Evolutionary conservation across 148 eudicot species (phyloP).

Genomic region (Vaccinium corymbosum): DNA sequence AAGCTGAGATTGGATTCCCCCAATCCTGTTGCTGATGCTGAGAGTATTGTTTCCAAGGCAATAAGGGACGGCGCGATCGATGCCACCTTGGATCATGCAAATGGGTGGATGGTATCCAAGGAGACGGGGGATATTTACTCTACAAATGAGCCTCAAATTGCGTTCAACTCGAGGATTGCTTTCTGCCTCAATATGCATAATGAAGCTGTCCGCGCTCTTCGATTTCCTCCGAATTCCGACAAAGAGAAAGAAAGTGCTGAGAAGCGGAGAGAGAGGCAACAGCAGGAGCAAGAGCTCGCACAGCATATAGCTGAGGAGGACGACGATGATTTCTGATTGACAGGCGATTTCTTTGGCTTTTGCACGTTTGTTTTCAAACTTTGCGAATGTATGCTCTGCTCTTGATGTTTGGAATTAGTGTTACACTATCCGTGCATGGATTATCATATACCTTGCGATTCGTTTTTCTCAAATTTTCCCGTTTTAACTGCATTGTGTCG

Average conservation of each 20-base stretch:
- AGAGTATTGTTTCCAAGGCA: conserved; percentile 87
- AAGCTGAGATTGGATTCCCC: conserved; percentile 81
- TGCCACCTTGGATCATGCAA: conserved; percentile 80
- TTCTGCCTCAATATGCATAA: conserved; percentile 96
- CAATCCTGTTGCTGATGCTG: conserved; percentile 91
- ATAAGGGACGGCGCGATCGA: conserved; percentile 94
- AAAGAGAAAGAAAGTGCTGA: conserved; percentile 90
- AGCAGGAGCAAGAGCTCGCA: conserved; percentile 95
- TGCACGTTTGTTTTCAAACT: not conserved
- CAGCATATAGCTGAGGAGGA: conserved; percentile 95
- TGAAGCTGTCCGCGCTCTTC: conserved; percentile 81
- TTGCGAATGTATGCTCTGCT: not conserved
- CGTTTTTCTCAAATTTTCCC: not conserved
- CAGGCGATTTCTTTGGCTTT: not conserved
- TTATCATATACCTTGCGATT: not conserved
- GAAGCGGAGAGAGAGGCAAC: conserved; percentile 93
- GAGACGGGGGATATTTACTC: conserved; percentile 94
- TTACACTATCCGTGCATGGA: not conserved
- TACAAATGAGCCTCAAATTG: conserved; percentile 85
- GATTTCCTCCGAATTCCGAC: conserved; percentile 84
- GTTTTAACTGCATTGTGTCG: not conserved
- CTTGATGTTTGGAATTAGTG: not conserved
- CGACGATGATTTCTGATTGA: conserved; percentile 74
- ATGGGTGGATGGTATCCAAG: conserved; percentile 88
- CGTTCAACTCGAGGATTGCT: conserved; percentile 89